phyloP scores from a whole-genome alignment of 805 yeast genomes.

The Naumovozyma castellii region DNA sequence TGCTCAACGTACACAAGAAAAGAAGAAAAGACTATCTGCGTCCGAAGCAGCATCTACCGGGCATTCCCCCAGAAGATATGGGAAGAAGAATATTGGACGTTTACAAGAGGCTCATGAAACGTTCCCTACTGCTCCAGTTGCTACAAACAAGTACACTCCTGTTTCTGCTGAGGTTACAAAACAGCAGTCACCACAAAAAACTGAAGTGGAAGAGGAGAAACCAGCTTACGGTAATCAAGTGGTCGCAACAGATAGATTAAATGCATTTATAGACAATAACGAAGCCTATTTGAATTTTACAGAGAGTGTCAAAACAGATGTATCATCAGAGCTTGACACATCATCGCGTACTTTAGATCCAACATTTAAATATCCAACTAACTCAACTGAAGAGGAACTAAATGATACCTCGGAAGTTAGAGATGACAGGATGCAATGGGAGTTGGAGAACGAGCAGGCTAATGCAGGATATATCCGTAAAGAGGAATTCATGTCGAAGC shows the following conservation, averaged over 20 bases:
- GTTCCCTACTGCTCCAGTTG: not conserved
- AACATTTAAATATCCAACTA: slow-evolving; percentile 1
- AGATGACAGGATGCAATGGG: slow-evolving; percentile 8
- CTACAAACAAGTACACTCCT: not conserved
- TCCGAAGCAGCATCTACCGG: not conserved
- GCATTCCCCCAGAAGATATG: not conserved
- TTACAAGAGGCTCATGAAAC: not conserved
- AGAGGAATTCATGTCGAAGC: not conserved
- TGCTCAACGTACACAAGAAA: slow-evolving; percentile 39
- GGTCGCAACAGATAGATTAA: slow-evolving; percentile 4
- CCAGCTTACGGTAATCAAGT: not conserved
- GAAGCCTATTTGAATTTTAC: slow-evolving; percentile 25
- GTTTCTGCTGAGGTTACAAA: too few species aligned
- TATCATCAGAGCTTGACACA: slow-evolving; percentile 12
- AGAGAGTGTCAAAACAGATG: slow-evolving; percentile 13
- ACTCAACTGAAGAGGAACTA: slow-evolving; percentile 5
- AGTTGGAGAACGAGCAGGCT: slow-evolving; percentile 13
- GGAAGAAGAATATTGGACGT: not conserved
- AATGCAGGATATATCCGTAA: not conserved
- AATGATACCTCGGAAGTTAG: slow-evolving; percentile 8
- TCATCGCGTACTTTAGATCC: slow-evolving; percentile 7
- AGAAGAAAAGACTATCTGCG: slow-evolving; percentile 7
- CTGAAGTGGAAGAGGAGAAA: slow-evolving; percentile 19
- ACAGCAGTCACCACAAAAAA: slow-evolving; percentile 36
- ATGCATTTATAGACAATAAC: slow-evolving; percentile 20